Base-by-base conservation (phyloP, 805 yeast genomes). In the Ogataea chonburiensis region DNA sequence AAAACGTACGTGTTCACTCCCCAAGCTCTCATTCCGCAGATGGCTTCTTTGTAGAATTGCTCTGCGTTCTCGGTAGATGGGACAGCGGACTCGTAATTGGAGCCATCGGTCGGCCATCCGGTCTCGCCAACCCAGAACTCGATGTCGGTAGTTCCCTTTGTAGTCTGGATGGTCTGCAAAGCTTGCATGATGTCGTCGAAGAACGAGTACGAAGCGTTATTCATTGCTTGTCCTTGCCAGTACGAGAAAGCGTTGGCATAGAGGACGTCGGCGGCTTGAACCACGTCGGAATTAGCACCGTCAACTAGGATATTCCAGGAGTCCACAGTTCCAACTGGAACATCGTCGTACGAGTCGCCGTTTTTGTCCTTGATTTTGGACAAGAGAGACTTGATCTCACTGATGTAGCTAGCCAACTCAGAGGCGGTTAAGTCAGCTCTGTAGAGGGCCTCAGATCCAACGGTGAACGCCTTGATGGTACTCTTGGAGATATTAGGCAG, bases 171-270 rank as follows among this genome's bases (percentile, higher is more conserved):
- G 44, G 73, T 70, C 71, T 87, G 95, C 63, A 91, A 70, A 49
- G 97, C 96, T 74, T 91, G 97, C 96, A 89, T 88, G 64, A 91
- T 86, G 64, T 91, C 97, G 62, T 89, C 97, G 50, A 87, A 77
- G 82, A 89, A 91, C 2, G 96, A 87, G 74, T 77, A 86, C 12
- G 95, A 78, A 17, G 96, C 77, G 63, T 89, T 89, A 32, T 63
- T 57, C 75, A 73, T 75, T 50, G 87, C 74, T 71, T 88, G 97
- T 28, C 97, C 97, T 71, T 91, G 98, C 98, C 98, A 91, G 81
- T 89, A 91, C 7, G 97, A 86, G 76, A 91, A 91, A 33, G 96
- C 97, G 61, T 91, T 91, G 56, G 96, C 95, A 62, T 81, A 84
- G 44, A 88, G 79, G 54, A 86, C 70, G 63, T 91, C 98, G 31